Percentiles rank a stretch among this genome's conserved stretches.
Evolutionary conservation across 345 rosid species (phyloP).

Genomic region (Salix suchowensis): DNA sequence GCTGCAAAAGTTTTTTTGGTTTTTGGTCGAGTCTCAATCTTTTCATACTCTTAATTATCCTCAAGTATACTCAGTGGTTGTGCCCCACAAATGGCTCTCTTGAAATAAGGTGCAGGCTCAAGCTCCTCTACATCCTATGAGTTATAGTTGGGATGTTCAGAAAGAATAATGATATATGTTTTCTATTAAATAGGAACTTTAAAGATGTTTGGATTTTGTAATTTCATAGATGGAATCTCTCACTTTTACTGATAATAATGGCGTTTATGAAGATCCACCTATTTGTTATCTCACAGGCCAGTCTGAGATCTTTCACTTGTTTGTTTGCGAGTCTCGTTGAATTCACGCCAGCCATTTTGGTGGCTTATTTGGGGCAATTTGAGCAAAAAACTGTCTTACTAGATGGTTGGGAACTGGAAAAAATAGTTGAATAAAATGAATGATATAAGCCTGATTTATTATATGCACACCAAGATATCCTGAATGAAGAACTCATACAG

Average conservation of each 20-base stretch:
- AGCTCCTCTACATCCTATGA: not conserved
- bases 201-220: not conserved
- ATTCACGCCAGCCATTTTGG: not conserved
- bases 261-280: not conserved
- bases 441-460: not conserved
- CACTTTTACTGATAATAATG: not conserved
- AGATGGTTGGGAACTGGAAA: not conserved
- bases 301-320: not conserved
- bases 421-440: not conserved
- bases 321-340: not conserved
- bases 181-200: not conserved
- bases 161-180: not conserved
- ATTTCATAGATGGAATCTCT: not conserved
- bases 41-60: not conserved
- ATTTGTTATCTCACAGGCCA: not conserved
- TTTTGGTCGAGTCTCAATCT: not conserved
- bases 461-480: not conserved
- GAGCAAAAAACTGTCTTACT: not conserved
- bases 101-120: not conserved
- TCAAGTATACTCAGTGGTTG: not conserved
- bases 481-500: not conserved
- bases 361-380: not conserved
- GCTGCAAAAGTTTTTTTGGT: not conserved
- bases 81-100: not conserved
- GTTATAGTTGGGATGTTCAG: not conserved